Evolutionary conservation across 306 rosid genomes (phyloP).

Genomic region (Purshia tridentata): DNA sequence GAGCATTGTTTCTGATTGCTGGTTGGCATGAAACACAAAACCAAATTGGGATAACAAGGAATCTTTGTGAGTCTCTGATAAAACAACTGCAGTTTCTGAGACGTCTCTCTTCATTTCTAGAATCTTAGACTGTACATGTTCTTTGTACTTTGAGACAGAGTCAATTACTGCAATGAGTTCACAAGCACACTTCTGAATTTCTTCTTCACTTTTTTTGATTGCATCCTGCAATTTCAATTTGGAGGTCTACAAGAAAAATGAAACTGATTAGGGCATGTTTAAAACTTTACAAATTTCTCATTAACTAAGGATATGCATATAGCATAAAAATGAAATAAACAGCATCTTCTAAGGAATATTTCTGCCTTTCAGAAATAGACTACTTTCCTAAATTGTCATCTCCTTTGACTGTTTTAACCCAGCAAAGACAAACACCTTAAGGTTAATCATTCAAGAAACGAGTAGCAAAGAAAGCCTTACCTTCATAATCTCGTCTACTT

Average conservation of each 20-base stretch:
- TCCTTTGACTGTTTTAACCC: neutral
- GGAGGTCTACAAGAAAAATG: constrained; percentile 49
- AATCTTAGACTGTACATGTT: constrained; percentile 47
- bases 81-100: constrained; percentile 50
- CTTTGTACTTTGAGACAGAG: constrained; percentile 62
- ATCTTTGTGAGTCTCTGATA: constrained; percentile 50
- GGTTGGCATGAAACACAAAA: constrained; percentile 19
- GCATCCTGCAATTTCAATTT: constrained; percentile 64
- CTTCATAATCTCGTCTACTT: constrained; percentile 68
- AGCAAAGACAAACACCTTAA: neutral
- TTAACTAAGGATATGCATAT: neutral
- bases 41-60: constrained; percentile 36
- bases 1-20: neutral
- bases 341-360: neutral
- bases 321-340: neutral
- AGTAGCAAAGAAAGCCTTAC: constrained; percentile 31
- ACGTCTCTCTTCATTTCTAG: constrained; percentile 57
- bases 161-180: constrained; percentile 59
- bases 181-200: constrained; percentile 45
- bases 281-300: neutral
- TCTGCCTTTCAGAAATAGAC: neutral
- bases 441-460: neutral
- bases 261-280: neutral
- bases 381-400: neutral
- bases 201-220: constrained; percentile 55